Base-by-base conservation (phyloP, 768 basidiomycete species). In the Amanita polypyramis region DNA sequence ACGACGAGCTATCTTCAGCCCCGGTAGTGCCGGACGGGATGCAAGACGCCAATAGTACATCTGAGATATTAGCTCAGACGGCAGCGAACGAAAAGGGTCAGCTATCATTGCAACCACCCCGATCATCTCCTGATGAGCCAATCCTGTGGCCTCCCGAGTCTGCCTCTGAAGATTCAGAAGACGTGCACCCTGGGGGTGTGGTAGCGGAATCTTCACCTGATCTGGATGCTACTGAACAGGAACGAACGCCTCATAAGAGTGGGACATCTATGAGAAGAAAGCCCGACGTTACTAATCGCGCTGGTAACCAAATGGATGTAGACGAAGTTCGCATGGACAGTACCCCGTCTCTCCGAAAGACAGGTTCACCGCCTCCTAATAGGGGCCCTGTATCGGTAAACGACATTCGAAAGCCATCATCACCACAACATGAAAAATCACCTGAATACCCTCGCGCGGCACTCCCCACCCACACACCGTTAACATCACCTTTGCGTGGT, bases 161-260 rank as follows among this genome's bases (percentile, higher is more conserved):
- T 19, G 23, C 35, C 7, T 30, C 45, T 14, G 45, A 47, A 20
- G 36, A n/a, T 17, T 47, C 45, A 27, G 45, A 47, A 34, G 33
- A n/a, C 11, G 12, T 45, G 33, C 11, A n/a, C n/a, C 25, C 25
- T 14, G 44, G 34, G 10, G 14, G 25, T 27, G n/a, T 33, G 12
- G n/a, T 0, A 6, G 10, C 20, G 2, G 34, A 21, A 19, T 34
- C 10, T 23, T 33, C 32, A 36, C 35, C 44, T 9, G 20, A 45
- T 11, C 5, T 8, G 17, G 32, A 9, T 25, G 25, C 9, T 21
- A 21, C 14, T 15, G 44, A 25, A 35, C 30, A 19, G 14, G 30
- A 15, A 5, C 30, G 25, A 15, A 30, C 11, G n/a, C 19, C 29
- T 7, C 30, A 11, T 3, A 12, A 5, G 15, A 32, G 5, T 19